Evolutionary conservation across 2,329 filamentous ascomycete genomes (phyloP).

Genomic region (Stenocarpella maydis): DNA sequence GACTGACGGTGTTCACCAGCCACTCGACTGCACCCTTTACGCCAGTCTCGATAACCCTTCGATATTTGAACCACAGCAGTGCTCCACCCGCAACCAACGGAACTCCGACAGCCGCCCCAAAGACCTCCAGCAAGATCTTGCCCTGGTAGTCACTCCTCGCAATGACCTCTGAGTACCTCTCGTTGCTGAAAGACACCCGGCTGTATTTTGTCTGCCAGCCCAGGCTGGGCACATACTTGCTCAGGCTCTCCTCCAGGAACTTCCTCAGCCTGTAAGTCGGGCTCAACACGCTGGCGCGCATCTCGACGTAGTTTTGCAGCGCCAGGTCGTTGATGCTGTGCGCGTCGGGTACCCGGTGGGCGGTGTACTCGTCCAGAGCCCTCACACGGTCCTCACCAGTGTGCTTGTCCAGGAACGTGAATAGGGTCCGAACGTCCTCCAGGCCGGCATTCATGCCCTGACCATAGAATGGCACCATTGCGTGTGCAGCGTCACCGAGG

Average conservation of each 20-base stretch:
- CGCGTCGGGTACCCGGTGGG: conserved; percentile 77
- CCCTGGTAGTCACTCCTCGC: conserved; percentile 75
- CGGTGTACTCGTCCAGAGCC: conserved; percentile 80
- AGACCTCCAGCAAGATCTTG: conserved; percentile 59
- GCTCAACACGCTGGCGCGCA: conserved; percentile 85
- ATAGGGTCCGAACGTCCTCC: conserved; percentile 91
- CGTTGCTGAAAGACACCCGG: conserved; percentile 91
- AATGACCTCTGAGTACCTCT: conserved; percentile 86
- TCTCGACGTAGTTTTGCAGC: conserved; percentile 90
- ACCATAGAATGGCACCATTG: conserved; percentile 98
- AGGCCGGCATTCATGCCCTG: conserved; percentile 98
- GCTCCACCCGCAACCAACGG: conserved; percentile 37
- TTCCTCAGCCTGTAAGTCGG: conserved; percentile 83
- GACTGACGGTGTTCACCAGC: conserved; percentile 2
- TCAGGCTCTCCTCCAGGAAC: conserved; percentile 83
- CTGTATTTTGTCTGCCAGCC: conserved; percentile 95
- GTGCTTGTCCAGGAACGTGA: conserved; percentile 79
- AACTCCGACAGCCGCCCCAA: conserved; percentile 46
- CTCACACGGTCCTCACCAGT: conserved; percentile 61
- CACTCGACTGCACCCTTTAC: conserved; percentile 6
- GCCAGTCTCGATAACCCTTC: conserved; percentile 18
- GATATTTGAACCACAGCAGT: conserved; percentile 32
- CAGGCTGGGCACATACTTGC: conserved; percentile 75
- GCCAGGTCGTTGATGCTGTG: conserved; percentile 93
- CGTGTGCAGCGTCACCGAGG: conserved; percentile 92